A percentile compares a stretch with the other conserved stretches of the same genome.
phyloP scores from a whole-genome alignment of 371 early-diverging fungal species.

The Parasitella parasitica region DNA sequence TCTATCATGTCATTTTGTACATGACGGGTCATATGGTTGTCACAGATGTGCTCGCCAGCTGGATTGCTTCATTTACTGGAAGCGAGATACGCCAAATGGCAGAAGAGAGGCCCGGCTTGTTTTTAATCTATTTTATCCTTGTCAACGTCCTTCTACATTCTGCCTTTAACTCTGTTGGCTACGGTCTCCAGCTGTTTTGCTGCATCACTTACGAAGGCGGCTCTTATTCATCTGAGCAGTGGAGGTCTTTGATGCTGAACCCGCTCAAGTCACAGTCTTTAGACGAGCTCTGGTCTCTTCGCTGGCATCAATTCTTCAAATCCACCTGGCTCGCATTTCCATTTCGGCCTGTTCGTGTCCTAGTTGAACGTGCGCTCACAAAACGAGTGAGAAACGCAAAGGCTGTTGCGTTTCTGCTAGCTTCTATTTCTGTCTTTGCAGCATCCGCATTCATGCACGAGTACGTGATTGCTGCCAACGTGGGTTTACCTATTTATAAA shows the following conservation, averaged over 20 bases:
- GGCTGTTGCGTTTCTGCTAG: conserved; percentile 8
- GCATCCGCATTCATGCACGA: conserved; percentile 25
- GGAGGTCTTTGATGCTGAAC: conserved; percentile 33
- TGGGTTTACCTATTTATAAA: conserved; percentile 12
- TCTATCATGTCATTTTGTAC: conserved; percentile 31
- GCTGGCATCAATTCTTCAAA: conserved; percentile 45
- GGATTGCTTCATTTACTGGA: conserved; percentile 22
- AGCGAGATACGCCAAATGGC: conserved; percentile 18
- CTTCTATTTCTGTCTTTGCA: conserved; percentile 17
- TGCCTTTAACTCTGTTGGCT: conserved; percentile 34
- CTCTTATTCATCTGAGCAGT: conserved; percentile 44
- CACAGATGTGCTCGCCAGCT: conserved; percentile 29
- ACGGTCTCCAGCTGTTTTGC: conserved; percentile 29
- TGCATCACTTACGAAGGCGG: conserved; percentile 34
- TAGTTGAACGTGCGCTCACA: conserved; percentile 20
- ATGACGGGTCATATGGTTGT: conserved; percentile 12
- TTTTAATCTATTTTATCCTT: conserved; percentile 21
- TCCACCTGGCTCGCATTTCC: conserved; percentile 44
- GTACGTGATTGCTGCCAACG: conserved; percentile 15
- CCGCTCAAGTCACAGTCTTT: conserved; percentile 31
- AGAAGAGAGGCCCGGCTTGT: conserved; percentile 19
- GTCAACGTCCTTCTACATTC: conserved; percentile 19
- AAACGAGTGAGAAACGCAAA: conserved; percentile 28
- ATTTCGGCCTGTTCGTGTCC: conserved; percentile 35
- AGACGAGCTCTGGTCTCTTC: conserved; percentile 39